These are phyloP conservation scores for Aspergillus brunneoviolaceus DNA, from an alignment of 2,329 filamentous ascomycete species.

Conservation along the genomic window DNA sequence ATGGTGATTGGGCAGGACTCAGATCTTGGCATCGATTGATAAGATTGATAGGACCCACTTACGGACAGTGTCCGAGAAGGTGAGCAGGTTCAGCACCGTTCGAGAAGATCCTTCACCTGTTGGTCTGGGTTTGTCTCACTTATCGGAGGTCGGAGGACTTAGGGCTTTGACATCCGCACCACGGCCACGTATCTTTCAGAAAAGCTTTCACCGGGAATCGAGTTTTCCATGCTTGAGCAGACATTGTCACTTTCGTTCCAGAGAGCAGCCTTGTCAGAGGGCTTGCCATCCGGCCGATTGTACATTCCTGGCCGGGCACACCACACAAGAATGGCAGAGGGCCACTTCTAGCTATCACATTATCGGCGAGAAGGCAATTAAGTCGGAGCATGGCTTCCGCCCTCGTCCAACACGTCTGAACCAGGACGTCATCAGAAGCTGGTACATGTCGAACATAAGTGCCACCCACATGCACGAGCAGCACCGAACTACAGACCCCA, in stretches of 20 bases:
- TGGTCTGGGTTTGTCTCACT: background rate
- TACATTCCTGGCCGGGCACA: background rate
- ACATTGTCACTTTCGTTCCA: too few species aligned
- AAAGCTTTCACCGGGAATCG: background rate
- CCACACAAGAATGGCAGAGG: background rate
- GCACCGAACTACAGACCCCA: too few species aligned
- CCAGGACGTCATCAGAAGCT: background rate
- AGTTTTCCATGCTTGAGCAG: too few species aligned
- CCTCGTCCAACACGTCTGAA: background rate
- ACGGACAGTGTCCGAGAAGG: conserved; percentile 5
- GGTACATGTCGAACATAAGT: background rate
- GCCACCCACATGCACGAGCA: too few species aligned
- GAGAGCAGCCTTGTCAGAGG: too few species aligned
- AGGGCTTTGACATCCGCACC: background rate
- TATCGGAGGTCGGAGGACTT: background rate
- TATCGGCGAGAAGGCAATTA: background rate
- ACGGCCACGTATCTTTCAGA: too few species aligned
- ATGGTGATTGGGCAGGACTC: background rate
- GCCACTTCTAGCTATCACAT: background rate
- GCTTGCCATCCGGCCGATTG: too few species aligned
- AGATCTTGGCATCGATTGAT: background rate
- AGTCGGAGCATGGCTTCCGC: background rate
- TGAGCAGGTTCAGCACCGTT: background rate
- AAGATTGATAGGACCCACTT: conserved; percentile 3
- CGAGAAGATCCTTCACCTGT: background rate